Conservation (phyloP, 2,329 filamentous ascomycete species). For the Ophiostoma ulmi region DNA sequence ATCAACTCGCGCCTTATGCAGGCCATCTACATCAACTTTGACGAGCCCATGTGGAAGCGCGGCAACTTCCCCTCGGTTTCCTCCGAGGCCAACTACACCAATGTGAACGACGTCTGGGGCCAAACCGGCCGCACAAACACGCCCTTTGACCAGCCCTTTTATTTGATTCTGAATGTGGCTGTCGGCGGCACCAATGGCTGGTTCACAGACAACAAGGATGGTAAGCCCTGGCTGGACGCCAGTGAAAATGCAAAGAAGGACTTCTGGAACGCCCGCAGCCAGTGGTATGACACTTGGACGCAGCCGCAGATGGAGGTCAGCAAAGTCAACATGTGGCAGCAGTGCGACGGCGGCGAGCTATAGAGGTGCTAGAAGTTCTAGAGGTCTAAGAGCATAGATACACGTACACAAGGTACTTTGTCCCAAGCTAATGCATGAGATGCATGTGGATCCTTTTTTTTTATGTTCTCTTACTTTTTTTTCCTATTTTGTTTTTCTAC, state of each 20-base stretch:
- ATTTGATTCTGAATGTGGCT: constrained; percentile 69
- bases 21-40: constrained; percentile 73
- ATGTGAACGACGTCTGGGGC: constrained; percentile 59
- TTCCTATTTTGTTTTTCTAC: not conserved
- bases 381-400: not conserved
- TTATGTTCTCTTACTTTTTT: not conserved
- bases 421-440: not conserved
- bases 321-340: constrained; percentile 66
- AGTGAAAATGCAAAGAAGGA: constrained; percentile 63
- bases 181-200: constrained; percentile 77
- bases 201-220: constrained; percentile 67
- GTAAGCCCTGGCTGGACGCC: constrained; percentile 74
- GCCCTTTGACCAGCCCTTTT: constrained; percentile 72
- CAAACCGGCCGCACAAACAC: constrained; percentile 56
- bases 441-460: not conserved
- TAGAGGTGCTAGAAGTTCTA: constrained; percentile 29
- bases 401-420: not conserved
- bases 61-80: constrained; percentile 60
- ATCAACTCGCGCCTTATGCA: constrained; percentile 75
- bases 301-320: constrained; percentile 63
- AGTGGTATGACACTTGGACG: constrained; percentile 69
- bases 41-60: constrained; percentile 61
- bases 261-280: constrained; percentile 65
- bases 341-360: constrained; percentile 58
- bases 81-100: constrained; percentile 56